Conservation (phyloP, 345 rosid genomes). For the Trapa incisa region DNA sequence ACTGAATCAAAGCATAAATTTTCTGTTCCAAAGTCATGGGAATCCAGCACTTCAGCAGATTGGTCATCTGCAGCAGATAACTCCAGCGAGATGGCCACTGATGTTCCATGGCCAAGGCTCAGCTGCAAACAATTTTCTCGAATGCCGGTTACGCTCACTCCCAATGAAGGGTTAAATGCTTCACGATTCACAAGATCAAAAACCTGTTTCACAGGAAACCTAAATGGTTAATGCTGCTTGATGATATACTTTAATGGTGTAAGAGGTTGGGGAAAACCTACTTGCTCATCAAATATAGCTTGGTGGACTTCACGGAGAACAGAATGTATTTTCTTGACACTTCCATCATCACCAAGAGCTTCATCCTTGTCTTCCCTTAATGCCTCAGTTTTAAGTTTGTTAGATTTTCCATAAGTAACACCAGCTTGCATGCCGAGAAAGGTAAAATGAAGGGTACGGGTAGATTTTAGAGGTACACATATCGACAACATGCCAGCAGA, state of each 20-base stretch:
- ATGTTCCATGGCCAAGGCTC: conserved; percentile 61
- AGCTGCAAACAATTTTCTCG: conserved; percentile 69
- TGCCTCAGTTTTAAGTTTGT: conserved; percentile 22
- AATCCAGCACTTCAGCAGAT: conserved; percentile 19
- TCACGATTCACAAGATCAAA: conserved; percentile 75
- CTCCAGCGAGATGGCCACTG: conserved; percentile 54
- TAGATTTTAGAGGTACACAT: conserved; percentile 61
- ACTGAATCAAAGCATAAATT: conserved; percentile 30
- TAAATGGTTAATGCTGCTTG: background rate
- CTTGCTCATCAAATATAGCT: conserved; percentile 86
- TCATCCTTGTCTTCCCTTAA: conserved; percentile 27
- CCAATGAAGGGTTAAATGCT: conserved; percentile 59
- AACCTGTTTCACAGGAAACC: conserved; percentile 30
- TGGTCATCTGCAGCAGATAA: conserved; percentile 33
- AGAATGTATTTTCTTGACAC: conserved; percentile 51
- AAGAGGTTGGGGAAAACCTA: conserved; percentile 9
- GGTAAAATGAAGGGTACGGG: conserved; percentile 63
- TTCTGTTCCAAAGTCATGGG: conserved; percentile 26
- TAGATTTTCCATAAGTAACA: conserved; percentile 18
- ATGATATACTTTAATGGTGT: background rate
- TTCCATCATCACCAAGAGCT: conserved; percentile 26
- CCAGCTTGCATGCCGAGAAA: conserved; percentile 41
- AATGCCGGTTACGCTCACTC: conserved; percentile 70
- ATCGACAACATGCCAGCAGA: conserved; percentile 88
- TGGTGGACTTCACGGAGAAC: conserved; percentile 64